phyloP scores from a whole-genome alignment of 2,329 filamentous ascomycete genomes.

The Periconia macrospinosa region DNA sequence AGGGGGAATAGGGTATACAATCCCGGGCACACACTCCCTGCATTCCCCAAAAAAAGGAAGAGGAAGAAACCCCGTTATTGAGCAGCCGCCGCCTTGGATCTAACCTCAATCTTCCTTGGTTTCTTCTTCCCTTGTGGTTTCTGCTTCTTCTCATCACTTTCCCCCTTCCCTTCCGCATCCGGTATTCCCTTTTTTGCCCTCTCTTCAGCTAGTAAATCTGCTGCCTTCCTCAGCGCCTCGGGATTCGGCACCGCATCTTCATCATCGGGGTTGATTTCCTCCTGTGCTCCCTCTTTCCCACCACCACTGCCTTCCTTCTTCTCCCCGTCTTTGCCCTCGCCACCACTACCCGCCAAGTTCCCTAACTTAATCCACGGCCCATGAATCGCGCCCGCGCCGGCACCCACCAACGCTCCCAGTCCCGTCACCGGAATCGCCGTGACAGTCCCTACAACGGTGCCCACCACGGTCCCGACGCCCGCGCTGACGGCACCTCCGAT shows the following conservation, averaged over 20 bases:
- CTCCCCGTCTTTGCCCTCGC: slow-evolving; percentile 10
- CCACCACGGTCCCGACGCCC: slow-evolving; percentile 47
- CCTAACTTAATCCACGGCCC: slow-evolving; percentile 48
- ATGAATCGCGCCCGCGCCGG: slow-evolving; percentile 45
- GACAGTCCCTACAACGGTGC: slow-evolving; percentile 44
- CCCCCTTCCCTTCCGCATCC: neutral
- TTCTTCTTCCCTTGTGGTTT: slow-evolving; percentile 3
- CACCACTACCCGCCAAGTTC: slow-evolving; percentile 18
- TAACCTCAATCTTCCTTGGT: slow-evolving; percentile 11
- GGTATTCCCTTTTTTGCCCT: slow-evolving; percentile 12
- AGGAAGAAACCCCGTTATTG: too few relatives aligned
- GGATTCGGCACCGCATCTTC: slow-evolving; percentile 32
- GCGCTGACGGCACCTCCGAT: slow-evolving; percentile 47
- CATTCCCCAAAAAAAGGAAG: too few relatives aligned
- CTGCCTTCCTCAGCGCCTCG: slow-evolving; percentile 23
- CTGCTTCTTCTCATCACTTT: neutral
- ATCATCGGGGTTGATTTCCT: slow-evolving; percentile 13
- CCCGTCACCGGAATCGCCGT: slow-evolving; percentile 44
- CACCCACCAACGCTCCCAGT: slow-evolving; percentile 44
- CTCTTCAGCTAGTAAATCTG: slow-evolving; percentile 23
- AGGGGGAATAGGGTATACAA: too few relatives aligned
- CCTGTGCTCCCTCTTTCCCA: slow-evolving; percentile 6
- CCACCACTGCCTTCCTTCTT: slow-evolving; percentile 11
- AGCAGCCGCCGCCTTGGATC: too few relatives aligned
- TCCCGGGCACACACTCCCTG: too few relatives aligned